Evolutionary conservation across 208 protist species (phyloP).

Genomic region (Wallacemonas sp.): DNA sequence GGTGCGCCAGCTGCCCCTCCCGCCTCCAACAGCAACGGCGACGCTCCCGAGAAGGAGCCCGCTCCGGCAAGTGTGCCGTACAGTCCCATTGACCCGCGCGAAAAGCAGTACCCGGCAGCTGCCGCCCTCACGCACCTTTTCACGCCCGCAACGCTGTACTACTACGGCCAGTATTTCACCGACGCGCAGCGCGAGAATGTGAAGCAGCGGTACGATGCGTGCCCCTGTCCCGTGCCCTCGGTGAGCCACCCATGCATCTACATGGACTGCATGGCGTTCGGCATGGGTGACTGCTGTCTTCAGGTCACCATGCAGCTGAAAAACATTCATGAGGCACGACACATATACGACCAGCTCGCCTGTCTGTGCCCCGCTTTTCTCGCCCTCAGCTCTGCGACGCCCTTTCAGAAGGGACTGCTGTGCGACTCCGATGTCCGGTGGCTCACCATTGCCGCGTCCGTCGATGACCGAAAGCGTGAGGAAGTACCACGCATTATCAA

Average conservation of each 20-base stretch:
- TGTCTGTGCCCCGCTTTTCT: slow-evolving; percentile 95
- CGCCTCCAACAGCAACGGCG: neutral
- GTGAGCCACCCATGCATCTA: slow-evolving; percentile 94
- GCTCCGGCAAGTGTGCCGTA: neutral
- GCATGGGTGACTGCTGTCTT: slow-evolving; percentile 98
- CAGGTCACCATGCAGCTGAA: slow-evolving; percentile 97
- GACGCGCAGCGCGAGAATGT: slow-evolving; percentile 61
- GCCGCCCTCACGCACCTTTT: slow-evolving; percentile 75
- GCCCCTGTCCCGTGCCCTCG: slow-evolving; percentile 77
- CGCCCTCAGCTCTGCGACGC: slow-evolving; percentile 95
- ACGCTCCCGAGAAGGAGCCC: neutral
- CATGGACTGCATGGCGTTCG: slow-evolving; percentile 99
- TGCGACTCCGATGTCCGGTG: slow-evolving; percentile 96
- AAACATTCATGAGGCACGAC: slow-evolving; percentile 91
- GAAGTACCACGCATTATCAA: slow-evolving; percentile 93
- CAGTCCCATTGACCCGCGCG: slow-evolving; percentile 29
- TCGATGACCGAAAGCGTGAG: slow-evolving; percentile 95
- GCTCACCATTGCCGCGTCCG: slow-evolving; percentile 94
- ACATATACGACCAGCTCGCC: slow-evolving; percentile 97
- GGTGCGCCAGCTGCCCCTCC: neutral
- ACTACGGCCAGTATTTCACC: slow-evolving; percentile 92
- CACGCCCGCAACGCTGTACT: slow-evolving; percentile 84
- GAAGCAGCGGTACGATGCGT: slow-evolving; percentile 77
- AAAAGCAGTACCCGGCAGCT: slow-evolving; percentile 36
- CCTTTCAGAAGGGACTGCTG: slow-evolving; percentile 96